phyloP scores from a whole-genome alignment of 768 basidiomycete genomes.

The Lanmaoa pseudosensibilis region DNA sequence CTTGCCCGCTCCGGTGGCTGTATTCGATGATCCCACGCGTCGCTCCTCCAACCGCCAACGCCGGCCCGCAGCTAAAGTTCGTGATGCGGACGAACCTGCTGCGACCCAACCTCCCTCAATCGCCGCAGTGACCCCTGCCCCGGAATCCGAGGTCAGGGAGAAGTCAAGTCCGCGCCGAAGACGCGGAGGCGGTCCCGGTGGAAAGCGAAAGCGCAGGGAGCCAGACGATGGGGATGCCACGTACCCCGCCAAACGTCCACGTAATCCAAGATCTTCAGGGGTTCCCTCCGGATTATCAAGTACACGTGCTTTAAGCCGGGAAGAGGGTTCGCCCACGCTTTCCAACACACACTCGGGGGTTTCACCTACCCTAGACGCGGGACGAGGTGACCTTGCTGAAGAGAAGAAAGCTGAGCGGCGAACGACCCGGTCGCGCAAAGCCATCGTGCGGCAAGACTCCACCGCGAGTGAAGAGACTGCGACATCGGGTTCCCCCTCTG shows the following conservation, averaged over 20 bases:
- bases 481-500: constrained; percentile 36
- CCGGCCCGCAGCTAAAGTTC: constrained; percentile 49
- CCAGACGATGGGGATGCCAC: constrained; percentile 61
- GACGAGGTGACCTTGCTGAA: constrained; percentile 13
- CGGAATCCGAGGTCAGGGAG: constrained; percentile 38
- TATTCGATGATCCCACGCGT: constrained; percentile 43
- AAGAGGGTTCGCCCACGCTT: constrained; percentile 44
- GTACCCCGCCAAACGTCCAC: constrained; percentile 71
- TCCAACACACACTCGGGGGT: constrained; percentile 28
- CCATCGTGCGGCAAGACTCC: constrained; percentile 46
- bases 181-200: constrained; percentile 39
- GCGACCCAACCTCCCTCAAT: constrained; percentile 9
- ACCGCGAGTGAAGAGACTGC: constrained; percentile 50
- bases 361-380: constrained; percentile 21
- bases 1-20: constrained; percentile 47
- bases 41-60: constrained; percentile 48
- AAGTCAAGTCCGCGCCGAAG: constrained; percentile 54
- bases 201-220: constrained; percentile 59
- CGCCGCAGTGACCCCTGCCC: constrained; percentile 1
- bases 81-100: constrained; percentile 44
- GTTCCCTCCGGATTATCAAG: constrained; percentile 13
- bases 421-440: constrained; percentile 47
- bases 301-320: constrained; percentile 30
- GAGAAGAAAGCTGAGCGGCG: constrained; percentile 41
- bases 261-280: constrained; percentile 46